Percentiles rank a stretch among this genome's conserved stretches.
Evolutionary conservation across 495 filamentous ascomycete genomes (phyloP).

Genomic region (Xylaria flabelliformis): DNA sequence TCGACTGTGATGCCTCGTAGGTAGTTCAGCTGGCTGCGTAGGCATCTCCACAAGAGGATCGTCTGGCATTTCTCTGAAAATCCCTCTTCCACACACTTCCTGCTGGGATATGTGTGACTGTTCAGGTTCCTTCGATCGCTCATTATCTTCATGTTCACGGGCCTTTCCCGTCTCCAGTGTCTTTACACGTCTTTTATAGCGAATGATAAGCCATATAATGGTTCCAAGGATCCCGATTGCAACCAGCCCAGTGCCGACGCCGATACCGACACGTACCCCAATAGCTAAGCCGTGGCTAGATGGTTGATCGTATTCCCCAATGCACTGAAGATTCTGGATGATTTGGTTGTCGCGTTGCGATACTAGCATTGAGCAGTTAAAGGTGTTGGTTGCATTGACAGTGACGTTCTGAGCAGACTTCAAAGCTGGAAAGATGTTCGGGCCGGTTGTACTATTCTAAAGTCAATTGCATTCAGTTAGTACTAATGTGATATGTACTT

Average conservation of each 20-base stretch:
- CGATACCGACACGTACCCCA: not conserved
- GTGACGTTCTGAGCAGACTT: not conserved
- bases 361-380: not conserved
- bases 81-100: not conserved
- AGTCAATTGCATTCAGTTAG: not conserved
- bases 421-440: not conserved
- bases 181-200: not conserved
- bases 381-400: not conserved
- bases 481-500: not conserved
- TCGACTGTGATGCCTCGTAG: not conserved
- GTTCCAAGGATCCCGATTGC: not conserved
- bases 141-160: not conserved
- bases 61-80: not conserved
- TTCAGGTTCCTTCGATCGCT: not conserved
- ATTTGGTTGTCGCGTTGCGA: not conserved
- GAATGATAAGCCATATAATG: slow-evolving; percentile 3
- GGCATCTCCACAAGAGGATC: not conserved
- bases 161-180: not conserved
- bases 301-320: not conserved
- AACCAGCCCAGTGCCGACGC: not conserved
- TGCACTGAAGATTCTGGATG: not conserved
- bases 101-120: not conserved
- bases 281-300: not conserved
- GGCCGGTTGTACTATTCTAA: not conserved
- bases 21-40: not conserved